phyloP scores from a whole-genome alignment of 768 basidiomycete genomes.

The Mycena vulgaris region DNA sequence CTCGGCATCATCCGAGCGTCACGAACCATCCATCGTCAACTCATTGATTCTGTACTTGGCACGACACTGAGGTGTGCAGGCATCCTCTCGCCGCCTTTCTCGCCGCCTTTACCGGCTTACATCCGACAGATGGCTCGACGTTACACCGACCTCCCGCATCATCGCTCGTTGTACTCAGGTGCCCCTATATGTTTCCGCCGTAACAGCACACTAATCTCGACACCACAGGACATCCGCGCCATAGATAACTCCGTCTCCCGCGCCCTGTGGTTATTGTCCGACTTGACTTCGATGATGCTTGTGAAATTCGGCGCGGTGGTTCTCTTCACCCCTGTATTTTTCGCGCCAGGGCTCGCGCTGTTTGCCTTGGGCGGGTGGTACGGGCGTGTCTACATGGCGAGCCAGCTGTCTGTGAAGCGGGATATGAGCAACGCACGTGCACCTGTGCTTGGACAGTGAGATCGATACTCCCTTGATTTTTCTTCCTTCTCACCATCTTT shows the following conservation, averaged over 20 bases:
- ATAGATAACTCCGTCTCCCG: constrained; percentile 23
- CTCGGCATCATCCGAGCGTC: constrained; percentile 69
- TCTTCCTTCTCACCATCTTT: constrained; percentile 43
- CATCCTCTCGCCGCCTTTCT: too few species aligned
- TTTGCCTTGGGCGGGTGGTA: constrained; percentile 61
- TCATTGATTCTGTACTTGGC: constrained; percentile 68
- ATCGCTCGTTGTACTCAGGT: constrained; percentile 70
- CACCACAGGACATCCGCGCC: constrained; percentile 18
- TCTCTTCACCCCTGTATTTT: constrained; percentile 61
- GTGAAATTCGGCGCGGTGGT: constrained; percentile 61
- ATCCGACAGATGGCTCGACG: constrained; percentile 62
- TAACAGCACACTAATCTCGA: background rate
- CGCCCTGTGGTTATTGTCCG: constrained; percentile 17
- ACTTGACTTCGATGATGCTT: constrained; percentile 10
- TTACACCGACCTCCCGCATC: constrained; percentile 66
- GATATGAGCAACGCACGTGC: constrained; percentile 61
- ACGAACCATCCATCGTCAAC: constrained; percentile 63
- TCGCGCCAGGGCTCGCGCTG: constrained; percentile 58
- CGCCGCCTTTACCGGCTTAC: background rate
- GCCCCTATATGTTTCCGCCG: background rate
- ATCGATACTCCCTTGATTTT: constrained; percentile 44
- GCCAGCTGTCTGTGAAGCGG: constrained; percentile 65
- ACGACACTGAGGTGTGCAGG: constrained; percentile 69
- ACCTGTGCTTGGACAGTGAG: constrained; percentile 56
- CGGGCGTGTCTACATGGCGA: constrained; percentile 61